phyloP scores from a whole-genome alignment of 345 rosid genomes.

The Cardamine chenopodiifolia region DNA sequence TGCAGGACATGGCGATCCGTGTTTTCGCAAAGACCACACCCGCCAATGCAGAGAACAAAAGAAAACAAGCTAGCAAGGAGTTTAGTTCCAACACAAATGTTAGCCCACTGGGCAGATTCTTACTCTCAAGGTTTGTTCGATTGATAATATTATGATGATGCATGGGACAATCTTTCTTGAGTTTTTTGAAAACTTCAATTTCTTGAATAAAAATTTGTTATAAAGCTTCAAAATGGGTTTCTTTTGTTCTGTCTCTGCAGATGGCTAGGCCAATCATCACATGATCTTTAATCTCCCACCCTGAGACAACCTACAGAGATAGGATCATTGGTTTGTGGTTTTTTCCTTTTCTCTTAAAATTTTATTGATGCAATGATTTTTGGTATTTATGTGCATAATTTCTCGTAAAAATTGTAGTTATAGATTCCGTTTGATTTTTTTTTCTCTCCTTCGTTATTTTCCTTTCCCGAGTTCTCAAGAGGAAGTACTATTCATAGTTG shows the following conservation, averaged over 20 bases:
- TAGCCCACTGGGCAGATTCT: constrained; percentile 89
- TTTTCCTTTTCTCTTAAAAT: too few species aligned
- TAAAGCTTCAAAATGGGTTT: not conserved
- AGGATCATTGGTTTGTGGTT: constrained; percentile 18
- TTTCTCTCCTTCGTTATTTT: too few species aligned
- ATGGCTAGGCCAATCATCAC: constrained; percentile 81
- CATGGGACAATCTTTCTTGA: not conserved
- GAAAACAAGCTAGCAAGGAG: constrained; percentile 69
- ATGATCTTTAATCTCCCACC: constrained; percentile 57
- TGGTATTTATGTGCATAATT: constrained; percentile 55
- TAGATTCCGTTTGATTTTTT: constrained; percentile 36
- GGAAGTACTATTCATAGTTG: constrained; percentile 22
- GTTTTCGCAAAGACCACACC: constrained; percentile 53
- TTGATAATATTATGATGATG: not conserved
- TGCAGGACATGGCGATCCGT: constrained; percentile 65
- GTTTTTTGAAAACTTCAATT: not conserved
- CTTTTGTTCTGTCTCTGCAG: constrained; percentile 46
- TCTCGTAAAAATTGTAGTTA: constrained; percentile 39
- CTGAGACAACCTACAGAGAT: constrained; percentile 40
- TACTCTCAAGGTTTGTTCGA: constrained; percentile 79
- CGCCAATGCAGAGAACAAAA: constrained; percentile 56
- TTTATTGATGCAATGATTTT: constrained; percentile 51
- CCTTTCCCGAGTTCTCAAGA: not conserved
- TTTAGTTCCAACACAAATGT: constrained; percentile 62
- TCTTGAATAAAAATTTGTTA: not conserved